A percentile compares a stretch with the other conserved stretches of the same genome.
Conservation (phyloP, 2,329 filamentous ascomycete species). For the Colletotrichum limetticola region DNA sequence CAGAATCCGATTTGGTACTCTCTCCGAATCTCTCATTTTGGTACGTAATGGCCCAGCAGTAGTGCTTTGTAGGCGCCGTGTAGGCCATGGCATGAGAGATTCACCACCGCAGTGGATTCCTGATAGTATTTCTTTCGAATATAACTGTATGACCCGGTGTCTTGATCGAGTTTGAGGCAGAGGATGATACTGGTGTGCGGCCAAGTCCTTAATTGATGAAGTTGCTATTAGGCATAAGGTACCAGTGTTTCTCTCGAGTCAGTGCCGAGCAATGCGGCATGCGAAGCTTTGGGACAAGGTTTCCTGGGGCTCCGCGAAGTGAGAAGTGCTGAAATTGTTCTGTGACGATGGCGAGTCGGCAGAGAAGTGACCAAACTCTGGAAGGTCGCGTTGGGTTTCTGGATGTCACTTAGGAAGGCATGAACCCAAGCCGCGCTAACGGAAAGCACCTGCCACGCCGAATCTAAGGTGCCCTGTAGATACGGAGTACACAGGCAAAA, state of each 20-base stretch:
- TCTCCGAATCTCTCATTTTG: background rate
- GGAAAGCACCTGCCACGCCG: background rate
- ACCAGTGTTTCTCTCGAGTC: slow-evolving; percentile 1
- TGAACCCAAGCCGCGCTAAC: no score
- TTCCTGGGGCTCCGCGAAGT: slow-evolving; percentile 6
- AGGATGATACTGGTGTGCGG: background rate
- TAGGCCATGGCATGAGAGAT: no score
- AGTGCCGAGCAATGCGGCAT: background rate
- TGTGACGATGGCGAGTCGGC: background rate
- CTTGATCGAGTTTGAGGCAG: background rate
- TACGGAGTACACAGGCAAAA: no score
- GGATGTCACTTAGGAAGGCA: background rate
- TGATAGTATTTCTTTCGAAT: no score
- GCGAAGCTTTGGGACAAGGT: slow-evolving; percentile 6
- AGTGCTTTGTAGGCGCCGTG: no score
- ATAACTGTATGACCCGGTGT: background rate
- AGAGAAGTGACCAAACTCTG: background rate
- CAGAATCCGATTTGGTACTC: background rate
- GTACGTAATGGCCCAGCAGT: background rate
- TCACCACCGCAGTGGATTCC: no score
- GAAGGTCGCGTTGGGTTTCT: background rate
- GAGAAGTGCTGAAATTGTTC: background rate
- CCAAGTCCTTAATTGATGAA: background rate
- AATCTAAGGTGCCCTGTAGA: no score
- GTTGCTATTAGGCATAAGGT: background rate